Evolutionary conservation across 1,284 basidiomycete genomes (phyloP).

Genomic region (Moesziomyces sp.): DNA sequence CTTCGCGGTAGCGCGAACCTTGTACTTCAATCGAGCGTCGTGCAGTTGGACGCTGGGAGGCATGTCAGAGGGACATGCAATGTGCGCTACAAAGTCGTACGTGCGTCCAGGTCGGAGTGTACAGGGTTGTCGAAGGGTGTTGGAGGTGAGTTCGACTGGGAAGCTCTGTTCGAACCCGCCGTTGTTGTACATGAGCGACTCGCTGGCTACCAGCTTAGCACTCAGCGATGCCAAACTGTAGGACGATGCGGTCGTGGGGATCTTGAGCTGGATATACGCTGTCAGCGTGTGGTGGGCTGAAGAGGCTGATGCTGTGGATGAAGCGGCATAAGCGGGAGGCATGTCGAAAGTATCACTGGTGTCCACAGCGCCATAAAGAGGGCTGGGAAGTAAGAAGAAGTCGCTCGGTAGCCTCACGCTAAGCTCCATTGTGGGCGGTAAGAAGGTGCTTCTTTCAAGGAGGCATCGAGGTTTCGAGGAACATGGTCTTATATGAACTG

Average conservation of each 20-base stretch:
- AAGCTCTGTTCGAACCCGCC: conserved; percentile 17
- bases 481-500: no score
- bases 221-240: conserved; percentile 7
- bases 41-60: conserved; percentile 18
- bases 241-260: not conserved
- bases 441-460: not conserved
- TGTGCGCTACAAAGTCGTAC: conserved; percentile 8
- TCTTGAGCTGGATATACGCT: conserved; percentile 8
- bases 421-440: conserved; percentile 1
- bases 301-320: not conserved
- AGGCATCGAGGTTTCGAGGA: not conserved
- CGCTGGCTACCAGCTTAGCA: conserved; percentile 5
- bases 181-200: conserved; percentile 18
- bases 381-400: conserved; percentile 2
- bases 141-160: conserved; percentile 7
- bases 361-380: not conserved
- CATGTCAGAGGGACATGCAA: conserved; percentile 1
- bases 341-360: not conserved
- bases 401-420: not conserved
- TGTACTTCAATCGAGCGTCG: conserved; percentile 15
- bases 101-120: not conserved
- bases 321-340: conserved; percentile 1
- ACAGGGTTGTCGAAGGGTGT: not conserved
- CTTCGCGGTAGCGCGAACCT: conserved; percentile 7
- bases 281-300: not conserved